These are phyloP conservation scores for Ajuga reptans DNA, from an alignment of 305 asterid genomes.

Conservation along the genomic window DNA sequence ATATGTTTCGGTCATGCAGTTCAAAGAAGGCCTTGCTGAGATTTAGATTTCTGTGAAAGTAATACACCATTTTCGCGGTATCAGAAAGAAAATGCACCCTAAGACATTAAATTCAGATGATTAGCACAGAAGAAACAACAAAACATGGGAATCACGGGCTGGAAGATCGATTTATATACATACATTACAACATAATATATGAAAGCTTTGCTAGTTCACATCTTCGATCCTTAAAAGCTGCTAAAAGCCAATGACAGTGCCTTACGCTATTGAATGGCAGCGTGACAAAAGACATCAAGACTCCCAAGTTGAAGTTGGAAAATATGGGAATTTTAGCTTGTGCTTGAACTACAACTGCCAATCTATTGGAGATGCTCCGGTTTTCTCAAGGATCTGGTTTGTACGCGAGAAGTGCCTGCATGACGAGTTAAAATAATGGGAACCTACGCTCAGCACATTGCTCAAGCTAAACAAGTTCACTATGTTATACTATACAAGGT, in stretches of 20 bases:
- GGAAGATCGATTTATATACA: neutral
- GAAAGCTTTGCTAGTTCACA: no score
- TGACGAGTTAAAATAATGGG: constrained; percentile 10
- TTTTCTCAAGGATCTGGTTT: constrained; percentile 66
- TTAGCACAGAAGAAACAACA: neutral
- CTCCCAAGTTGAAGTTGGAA: constrained; percentile 12
- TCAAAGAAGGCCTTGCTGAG: no score
- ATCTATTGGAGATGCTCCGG: constrained; percentile 64
- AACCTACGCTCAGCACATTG: neutral
- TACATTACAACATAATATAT: no score
- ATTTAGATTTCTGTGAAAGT: no score
- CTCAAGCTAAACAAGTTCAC: neutral
- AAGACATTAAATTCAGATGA: neutral
- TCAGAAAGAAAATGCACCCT: neutral
- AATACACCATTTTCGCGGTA: no score
- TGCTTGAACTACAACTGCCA: constrained; percentile 61
- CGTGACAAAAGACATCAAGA: neutral
- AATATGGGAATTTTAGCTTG: neutral
- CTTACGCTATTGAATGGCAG: no score
- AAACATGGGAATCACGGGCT: no score
- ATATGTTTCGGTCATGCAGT: no score
- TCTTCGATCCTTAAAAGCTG: no score
- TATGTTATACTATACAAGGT: neutral
- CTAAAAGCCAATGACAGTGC: no score
- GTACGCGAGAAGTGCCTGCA: constrained; percentile 79